A percentile compares a stretch with the other conserved stretches of the same genome.
Conservation (phyloP, 768 basidiomycete species). For the Xerocomus potaroensis region DNA sequence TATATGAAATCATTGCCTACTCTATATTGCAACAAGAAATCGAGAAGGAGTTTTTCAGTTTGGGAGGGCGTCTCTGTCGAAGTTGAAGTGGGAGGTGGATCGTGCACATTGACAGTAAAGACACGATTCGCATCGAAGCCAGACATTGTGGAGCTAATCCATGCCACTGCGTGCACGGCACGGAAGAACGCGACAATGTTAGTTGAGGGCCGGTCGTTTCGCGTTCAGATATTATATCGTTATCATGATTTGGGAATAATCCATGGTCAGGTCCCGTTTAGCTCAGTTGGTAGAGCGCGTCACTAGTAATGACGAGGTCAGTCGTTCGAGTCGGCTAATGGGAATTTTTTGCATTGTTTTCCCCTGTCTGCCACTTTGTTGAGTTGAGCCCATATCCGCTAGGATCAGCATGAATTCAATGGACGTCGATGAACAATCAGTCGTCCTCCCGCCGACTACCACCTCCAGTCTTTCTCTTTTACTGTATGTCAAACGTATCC, state of each 20-base stretch:
- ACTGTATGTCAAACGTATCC: slow-evolving; percentile 45
- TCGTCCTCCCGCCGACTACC: slow-evolving; percentile 67
- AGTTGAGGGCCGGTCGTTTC: slow-evolving; percentile 30
- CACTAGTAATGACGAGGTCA: slow-evolving; percentile 46
- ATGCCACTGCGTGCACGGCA: not conserved
- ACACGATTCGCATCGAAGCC: slow-evolving; percentile 82
- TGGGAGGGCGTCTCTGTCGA: slow-evolving; percentile 74
- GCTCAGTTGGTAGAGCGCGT: slow-evolving; percentile 50
- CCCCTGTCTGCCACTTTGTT: too few relatives aligned
- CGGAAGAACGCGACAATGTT: slow-evolving; percentile 11
- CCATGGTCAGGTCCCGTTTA: slow-evolving; percentile 39
- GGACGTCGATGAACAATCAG: slow-evolving; percentile 75
- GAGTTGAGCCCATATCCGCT: slow-evolving; percentile 3
- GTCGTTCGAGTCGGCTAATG: slow-evolving; percentile 41
- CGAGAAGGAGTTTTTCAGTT: slow-evolving; percentile 72
- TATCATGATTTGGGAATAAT: too few relatives aligned
- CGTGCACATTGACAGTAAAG: slow-evolving; percentile 77
- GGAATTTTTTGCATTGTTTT: slow-evolving; percentile 27
- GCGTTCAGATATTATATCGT: slow-evolving; percentile 10
- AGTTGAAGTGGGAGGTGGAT: slow-evolving; percentile 45
- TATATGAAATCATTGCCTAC: slow-evolving; percentile 91
- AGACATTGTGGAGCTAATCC: slow-evolving; percentile 51
- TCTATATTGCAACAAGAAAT: slow-evolving; percentile 86
- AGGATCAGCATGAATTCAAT: slow-evolving; percentile 47
- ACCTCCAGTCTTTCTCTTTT: slow-evolving; percentile 72